Evolutionary conservation across 495 filamentous ascomycete species (phyloP), one percentile per base, ranked within the genome.

Genomic region (Hyphodiscus hymeniophilus): DNA sequence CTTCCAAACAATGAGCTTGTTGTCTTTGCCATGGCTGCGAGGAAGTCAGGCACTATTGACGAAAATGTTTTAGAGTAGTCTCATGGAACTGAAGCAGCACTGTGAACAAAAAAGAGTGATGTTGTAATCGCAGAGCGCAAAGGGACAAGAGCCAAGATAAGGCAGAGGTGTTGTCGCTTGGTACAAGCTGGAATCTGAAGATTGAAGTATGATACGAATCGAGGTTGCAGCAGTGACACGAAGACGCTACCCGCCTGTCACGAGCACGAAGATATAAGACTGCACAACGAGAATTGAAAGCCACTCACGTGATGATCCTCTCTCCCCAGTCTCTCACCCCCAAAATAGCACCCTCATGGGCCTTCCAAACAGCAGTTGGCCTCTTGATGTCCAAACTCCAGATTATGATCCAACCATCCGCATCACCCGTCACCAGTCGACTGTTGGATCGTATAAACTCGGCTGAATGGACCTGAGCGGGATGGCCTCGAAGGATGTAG

Each of bases 401-500:
- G 18, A 89, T 64, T 8, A 94, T 74, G 28, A 94, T 69, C 76
- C 85, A 96, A 54, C 92, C 92, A 42, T 95, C 85, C 3, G 87
- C 85, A 64, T 98, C 92, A 15, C 82, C 92, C 5, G 89, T 90
- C 22, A 91, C 59, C 1, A 98, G 81, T 8, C 87, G 81, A 39
- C 78, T 71, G 55, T 95, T 94, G 42, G 66, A 57, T 38, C 75
- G 75, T 52, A 85, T 75, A 61, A 98, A 86, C 45, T 76, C 64
- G 21, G 92, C 66, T 13, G 79, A 76, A 61, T 98, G 90, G 43
- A 97, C 84, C 45, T 86, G 81, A 2, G 85, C 68, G 23, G 75
- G 72, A 66, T 98, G 92, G 44, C 92, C 92, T 55, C 92, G 84
- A 26, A 98, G 76, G 40, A 97, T 80, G 60, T 92, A 91, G 42